Evolutionary conservation across 176 grass and related monocot genomes (phyloP), one percentile per base, ranked within the genome.

Genomic region (Lolium multiflorum): DNA sequence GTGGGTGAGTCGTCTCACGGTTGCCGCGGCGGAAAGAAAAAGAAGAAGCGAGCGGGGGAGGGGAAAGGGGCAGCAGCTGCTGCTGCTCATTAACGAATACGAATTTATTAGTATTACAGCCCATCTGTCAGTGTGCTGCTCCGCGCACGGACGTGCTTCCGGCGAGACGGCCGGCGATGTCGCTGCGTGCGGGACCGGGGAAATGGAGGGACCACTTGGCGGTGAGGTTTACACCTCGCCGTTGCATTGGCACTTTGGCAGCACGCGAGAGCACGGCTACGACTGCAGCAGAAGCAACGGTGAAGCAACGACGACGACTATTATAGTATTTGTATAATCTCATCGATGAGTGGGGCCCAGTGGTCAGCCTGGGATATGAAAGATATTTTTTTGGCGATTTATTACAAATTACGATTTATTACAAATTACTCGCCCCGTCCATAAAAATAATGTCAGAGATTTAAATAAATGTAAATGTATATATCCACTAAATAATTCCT

Each of bases 21-120:
- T 86, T 87, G 87, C 91, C 87, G 88, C 88, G 84, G 78, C 84
- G 77, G 77, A 84, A 77, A 81, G 59, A 17, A 86, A 60, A 85
- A 69, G 57, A 52, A 61, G 57, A 15, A 26, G 82, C 41, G 6
- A 11, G n/a, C n/a, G n/a, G n/a, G n/a, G 21, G 65, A 35, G 31
- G 44, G 71, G 22, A 15, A 38, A 46, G 24, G 73, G 8, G 59
- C 77, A 25, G 62, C 21, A n/a, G 64, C 51, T 18, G 51, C 6
- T 18, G 51, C 48, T 47, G 73, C 66, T 74, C 24, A 39, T 65
- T 71, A 71, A 71, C 71, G 51, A 86, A 12, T 56, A 4, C 47
- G 4, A 8, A 78, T 22, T 22, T 47, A 72, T 56, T 55, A 90
- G 77, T 90, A 78, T 79, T 13, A 86, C 28, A 13, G 6, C n/a